These are phyloP conservation scores for Scheffersomyces titani DNA, from an alignment of 1,139 yeast genomes.

Conservation along the genomic window DNA sequence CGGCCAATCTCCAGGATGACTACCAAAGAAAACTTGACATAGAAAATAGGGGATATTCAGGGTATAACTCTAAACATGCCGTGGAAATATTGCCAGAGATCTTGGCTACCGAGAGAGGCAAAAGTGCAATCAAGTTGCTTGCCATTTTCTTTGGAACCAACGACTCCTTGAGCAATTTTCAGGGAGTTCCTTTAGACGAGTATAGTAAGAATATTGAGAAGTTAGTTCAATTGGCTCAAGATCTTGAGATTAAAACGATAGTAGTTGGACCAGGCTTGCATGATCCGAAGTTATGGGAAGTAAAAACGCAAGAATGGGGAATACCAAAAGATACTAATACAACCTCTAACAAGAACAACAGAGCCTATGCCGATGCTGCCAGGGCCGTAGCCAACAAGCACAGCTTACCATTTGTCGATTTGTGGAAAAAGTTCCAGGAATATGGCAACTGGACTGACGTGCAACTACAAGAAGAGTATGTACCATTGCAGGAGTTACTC, in stretches of 20 bases:
- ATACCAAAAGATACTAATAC: constrained; percentile 19
- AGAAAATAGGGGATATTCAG: constrained; percentile 61
- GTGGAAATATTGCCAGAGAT: constrained; percentile 46
- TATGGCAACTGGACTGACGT: constrained; percentile 13
- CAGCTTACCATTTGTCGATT: constrained; percentile 51
- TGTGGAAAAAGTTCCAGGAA: constrained; percentile 45
- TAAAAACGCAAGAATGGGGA: constrained; percentile 3
- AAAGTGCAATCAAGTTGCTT: constrained; percentile 31
- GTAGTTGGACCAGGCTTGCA: constrained; percentile 65
- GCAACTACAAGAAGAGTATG: constrained; percentile 10
- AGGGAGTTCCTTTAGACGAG: constrained; percentile 52
- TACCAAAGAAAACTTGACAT: constrained; percentile 58
- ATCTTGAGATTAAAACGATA: constrained; percentile 46
- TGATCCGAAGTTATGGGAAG: constrained; percentile 26
- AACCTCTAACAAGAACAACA: constrained; percentile 33
- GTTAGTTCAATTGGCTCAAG: constrained; percentile 39
- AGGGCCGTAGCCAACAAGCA: constrained; percentile 41
- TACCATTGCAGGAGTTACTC: constrained; percentile 17
- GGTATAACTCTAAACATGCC: constrained; percentile 61
- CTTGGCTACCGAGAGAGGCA: constrained; percentile 41
- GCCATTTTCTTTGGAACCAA: constrained; percentile 74
- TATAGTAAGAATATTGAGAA: constrained; percentile 45
- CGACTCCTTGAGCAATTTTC: constrained; percentile 57
- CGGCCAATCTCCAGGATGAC: constrained; percentile 50
- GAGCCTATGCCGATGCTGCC: constrained; percentile 51